Percentiles rank a stretch among this genome's conserved stretches.
These are phyloP conservation scores for Tetracladium setigerum DNA, from an alignment of 495 filamentous ascomycete genomes.

Conservation along the genomic window DNA sequence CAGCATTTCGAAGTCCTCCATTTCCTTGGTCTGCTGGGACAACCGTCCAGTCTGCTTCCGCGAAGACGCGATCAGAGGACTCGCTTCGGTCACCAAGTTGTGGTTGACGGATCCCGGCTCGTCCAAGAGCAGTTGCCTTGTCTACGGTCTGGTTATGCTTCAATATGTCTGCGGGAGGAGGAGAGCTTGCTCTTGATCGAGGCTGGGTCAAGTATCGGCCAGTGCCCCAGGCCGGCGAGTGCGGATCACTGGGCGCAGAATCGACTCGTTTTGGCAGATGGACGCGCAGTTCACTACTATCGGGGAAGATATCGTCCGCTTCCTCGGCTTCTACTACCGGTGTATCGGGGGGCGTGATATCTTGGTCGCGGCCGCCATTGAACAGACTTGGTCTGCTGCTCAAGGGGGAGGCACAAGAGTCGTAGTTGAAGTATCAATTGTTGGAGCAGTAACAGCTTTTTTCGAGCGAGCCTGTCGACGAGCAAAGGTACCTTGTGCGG, in stretches of 20 bases:
- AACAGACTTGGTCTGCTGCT: constrained; percentile 15
- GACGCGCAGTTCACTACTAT: constrained; percentile 36
- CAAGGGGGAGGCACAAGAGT: constrained; percentile 1
- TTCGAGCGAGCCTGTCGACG: constrained; percentile 20
- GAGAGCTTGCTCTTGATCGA: constrained; percentile 54
- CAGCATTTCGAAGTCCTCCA: constrained; percentile 80
- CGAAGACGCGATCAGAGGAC: constrained; percentile 57
- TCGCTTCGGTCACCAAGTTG: constrained; percentile 35
- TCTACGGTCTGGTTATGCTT: constrained; percentile 49
- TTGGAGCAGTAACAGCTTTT: background rate
- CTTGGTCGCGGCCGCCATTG: constrained; percentile 16
- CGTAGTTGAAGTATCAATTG: background rate
- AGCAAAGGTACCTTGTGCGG: constrained; percentile 23
- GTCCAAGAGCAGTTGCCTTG: constrained; percentile 40
- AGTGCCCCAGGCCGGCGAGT: constrained; percentile 66
- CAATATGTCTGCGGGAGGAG: constrained; percentile 65
- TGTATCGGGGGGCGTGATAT: constrained; percentile 45
- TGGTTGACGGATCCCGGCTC: constrained; percentile 39
- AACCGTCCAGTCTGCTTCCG: constrained; percentile 68
- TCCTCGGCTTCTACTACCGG: constrained; percentile 56
- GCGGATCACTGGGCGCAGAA: constrained; percentile 49
- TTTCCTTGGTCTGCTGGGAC: constrained; percentile 83
- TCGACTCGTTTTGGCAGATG: constrained; percentile 29
- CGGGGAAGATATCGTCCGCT: constrained; percentile 54
- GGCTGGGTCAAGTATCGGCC: constrained; percentile 62